Percentiles rank a stretch among this genome's conserved stretches.
These are phyloP conservation scores for Fusarium longipes DNA, from an alignment of 2,329 filamentous ascomycete species.

Conservation along the genomic window DNA sequence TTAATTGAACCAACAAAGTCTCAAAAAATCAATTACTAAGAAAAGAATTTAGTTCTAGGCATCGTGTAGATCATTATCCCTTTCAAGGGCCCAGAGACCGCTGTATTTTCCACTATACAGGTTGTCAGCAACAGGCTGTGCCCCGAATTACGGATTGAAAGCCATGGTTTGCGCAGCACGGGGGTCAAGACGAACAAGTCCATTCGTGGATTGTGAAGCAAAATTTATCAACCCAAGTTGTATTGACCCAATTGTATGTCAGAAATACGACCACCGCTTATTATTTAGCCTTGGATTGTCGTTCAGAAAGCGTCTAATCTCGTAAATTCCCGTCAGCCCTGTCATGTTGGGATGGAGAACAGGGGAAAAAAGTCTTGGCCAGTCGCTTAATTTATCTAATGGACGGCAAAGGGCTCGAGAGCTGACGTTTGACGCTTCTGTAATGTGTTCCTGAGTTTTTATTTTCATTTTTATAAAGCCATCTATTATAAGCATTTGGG, in stretches of 20 bases:
- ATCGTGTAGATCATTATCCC: slow-evolving; percentile 5
- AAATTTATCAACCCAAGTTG: neutral
- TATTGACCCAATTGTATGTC: slow-evolving; percentile 1
- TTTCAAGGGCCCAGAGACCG: slow-evolving; percentile 9
- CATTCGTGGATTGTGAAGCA: slow-evolving; percentile 1
- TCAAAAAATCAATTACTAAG: neutral
- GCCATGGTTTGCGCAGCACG: neutral
- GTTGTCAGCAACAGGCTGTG: slow-evolving; percentile 17
- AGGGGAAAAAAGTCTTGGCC: slow-evolving; percentile 37
- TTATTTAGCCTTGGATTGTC: slow-evolving; percentile 21
- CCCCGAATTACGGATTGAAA: neutral
- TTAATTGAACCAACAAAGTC: neutral
- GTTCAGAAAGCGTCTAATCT: slow-evolving; percentile 13
- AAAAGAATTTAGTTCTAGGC: neutral
- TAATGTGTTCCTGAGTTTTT: neutral
- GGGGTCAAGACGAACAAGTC: neutral
- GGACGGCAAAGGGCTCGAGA: slow-evolving; percentile 2
- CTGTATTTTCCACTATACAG: neutral
- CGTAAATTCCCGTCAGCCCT: slow-evolving; percentile 27
- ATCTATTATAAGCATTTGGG: neutral
- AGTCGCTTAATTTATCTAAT: slow-evolving; percentile 37
- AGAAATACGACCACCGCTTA: neutral
- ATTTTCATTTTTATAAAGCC: neutral
- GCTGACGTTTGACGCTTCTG: slow-evolving; percentile 20
- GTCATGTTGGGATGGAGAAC: slow-evolving; percentile 24